Percentiles rank a stretch among this genome's conserved stretches.
These are phyloP conservation scores for Fonsecaea nubica DNA, from an alignment of 2,329 filamentous ascomycete genomes.

Conservation along the genomic window DNA sequence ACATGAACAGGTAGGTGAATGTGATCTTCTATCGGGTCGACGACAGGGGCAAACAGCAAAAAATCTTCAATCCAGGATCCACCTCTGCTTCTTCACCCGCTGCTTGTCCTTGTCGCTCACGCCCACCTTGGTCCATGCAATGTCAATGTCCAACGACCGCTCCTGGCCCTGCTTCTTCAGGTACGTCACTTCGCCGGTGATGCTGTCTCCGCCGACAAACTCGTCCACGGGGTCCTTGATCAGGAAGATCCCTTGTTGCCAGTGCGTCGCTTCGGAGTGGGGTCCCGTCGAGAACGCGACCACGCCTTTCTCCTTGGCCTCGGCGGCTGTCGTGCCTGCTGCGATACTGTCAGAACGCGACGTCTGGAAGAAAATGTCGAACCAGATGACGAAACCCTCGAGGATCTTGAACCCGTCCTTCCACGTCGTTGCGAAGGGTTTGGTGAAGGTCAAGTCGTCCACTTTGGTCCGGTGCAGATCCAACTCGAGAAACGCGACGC, in stretches of 20 bases:
- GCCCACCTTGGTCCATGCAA: constrained; percentile 63
- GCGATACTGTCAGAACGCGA: constrained; percentile 58
- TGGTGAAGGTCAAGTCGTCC: constrained; percentile 77
- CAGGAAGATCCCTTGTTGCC: constrained; percentile 82
- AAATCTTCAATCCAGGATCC: constrained; percentile 49
- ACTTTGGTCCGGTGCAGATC: constrained; percentile 75
- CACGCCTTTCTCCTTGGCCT: constrained; percentile 68
- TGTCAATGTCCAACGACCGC: constrained; percentile 69
- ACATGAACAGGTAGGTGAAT: not conserved
- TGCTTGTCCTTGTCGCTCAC: constrained; percentile 26
- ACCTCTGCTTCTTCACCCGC: constrained; percentile 51
- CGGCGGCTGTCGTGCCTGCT: constrained; percentile 63
- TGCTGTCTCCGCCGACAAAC: constrained; percentile 61
- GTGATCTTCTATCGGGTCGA: too few species aligned
- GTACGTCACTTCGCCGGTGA: constrained; percentile 74
- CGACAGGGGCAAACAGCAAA: not conserved
- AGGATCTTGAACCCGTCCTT: constrained; percentile 51
- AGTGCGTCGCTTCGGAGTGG: constrained; percentile 78
- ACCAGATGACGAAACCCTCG: constrained; percentile 92
- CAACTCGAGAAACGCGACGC: constrained; percentile 73
- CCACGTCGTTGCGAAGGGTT: constrained; percentile 66
- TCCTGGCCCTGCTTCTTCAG: constrained; percentile 71
- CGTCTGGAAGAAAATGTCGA: constrained; percentile 88
- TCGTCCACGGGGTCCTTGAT: constrained; percentile 56
- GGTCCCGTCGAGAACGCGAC: constrained; percentile 91